These are phyloP conservation scores for Globisporangium takayamanum DNA, from an alignment of 352 stramenopile species.

Conservation along the genomic window DNA sequence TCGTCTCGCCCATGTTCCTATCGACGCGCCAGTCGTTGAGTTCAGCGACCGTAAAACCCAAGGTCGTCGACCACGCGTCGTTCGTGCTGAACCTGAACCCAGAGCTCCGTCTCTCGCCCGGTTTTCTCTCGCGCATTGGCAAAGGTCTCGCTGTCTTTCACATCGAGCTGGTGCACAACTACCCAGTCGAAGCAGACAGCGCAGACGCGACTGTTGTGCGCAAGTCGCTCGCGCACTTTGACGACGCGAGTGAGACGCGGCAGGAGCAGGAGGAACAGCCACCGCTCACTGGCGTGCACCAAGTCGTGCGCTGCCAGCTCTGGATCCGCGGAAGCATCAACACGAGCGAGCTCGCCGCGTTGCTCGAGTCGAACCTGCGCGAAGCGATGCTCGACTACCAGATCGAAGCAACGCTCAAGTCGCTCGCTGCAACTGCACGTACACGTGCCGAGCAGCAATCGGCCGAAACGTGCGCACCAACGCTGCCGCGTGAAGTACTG, in stretches of 20 bases:
- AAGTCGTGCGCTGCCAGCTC: constrained; percentile 39
- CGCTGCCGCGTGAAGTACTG: constrained; percentile 21
- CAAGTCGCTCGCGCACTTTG: constrained; percentile 15
- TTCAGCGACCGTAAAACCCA: neutral
- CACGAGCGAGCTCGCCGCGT: constrained; percentile 35
- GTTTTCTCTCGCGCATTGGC: constrained; percentile 66
- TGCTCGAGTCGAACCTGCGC: constrained; percentile 65
- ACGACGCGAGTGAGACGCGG: neutral
- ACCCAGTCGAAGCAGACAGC: neutral
- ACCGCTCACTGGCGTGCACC: neutral
- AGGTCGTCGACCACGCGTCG: constrained; percentile 29
- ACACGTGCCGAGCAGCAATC: neutral
- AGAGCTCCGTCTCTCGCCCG: constrained; percentile 66
- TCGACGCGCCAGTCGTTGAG: constrained; percentile 1
- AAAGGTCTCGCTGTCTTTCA: constrained; percentile 69
- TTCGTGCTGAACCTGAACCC: constrained; percentile 84
- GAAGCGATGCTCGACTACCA: constrained; percentile 75
- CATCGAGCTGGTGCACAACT: constrained; percentile 43
- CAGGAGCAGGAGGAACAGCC: neutral
- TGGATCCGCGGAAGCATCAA: constrained; percentile 72
- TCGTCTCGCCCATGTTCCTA: constrained; percentile 17
- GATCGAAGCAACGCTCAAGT: constrained; percentile 56
- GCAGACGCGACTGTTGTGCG: neutral
- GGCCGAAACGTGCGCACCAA: neutral
- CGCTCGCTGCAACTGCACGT: neutral